phyloP scores from a whole-genome alignment of 768 basidiomycete species.

The Tubosaeta brunneosetosa region DNA sequence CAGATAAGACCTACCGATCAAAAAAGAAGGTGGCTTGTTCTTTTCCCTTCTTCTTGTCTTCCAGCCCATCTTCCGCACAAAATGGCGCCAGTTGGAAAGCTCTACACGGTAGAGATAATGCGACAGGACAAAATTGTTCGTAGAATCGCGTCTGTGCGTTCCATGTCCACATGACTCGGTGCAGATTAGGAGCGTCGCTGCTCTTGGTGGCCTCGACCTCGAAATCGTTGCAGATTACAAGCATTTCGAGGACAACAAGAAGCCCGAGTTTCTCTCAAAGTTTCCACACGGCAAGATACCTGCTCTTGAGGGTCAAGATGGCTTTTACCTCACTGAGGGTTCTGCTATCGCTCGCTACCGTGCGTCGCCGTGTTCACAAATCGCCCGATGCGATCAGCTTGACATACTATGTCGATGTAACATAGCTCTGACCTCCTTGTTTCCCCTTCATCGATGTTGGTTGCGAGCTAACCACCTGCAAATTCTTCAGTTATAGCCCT shows the following conservation, averaged over 20 bases:
- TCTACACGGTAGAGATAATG: constrained; percentile 49
- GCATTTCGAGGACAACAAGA: constrained; percentile 64
- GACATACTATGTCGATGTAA: constrained; percentile 52
- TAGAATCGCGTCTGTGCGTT: constrained; percentile 2
- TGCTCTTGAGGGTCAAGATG: constrained; percentile 69
- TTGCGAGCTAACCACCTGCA: constrained; percentile 6
- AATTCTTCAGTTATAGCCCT: constrained; percentile 60
- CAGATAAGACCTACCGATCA: constrained; percentile 29
- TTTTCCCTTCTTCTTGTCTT: constrained; percentile 10
- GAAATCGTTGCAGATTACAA: constrained; percentile 50
- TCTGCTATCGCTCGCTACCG: constrained; percentile 81
- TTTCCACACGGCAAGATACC: constrained; percentile 86
- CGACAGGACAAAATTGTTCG: constrained; percentile 45
- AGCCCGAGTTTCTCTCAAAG: constrained; percentile 65
- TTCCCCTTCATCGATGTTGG: constrained; percentile 7
- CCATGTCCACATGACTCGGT: constrained; percentile 1
- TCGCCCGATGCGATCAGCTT: constrained; percentile 32
- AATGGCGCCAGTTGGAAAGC: constrained; percentile 60
- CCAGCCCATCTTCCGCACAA: constrained; percentile 27
- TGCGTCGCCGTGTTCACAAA: constrained; percentile 44
- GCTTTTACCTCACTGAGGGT: constrained; percentile 75
- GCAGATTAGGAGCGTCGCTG: constrained; percentile 54
- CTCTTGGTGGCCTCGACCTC: constrained; percentile 54
- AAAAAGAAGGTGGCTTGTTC: constrained; percentile 5
- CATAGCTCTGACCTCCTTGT: constrained; percentile 7